Evolutionary conservation across 148 eudicot genomes (phyloP).

Genomic region (Rheum nobile): DNA sequence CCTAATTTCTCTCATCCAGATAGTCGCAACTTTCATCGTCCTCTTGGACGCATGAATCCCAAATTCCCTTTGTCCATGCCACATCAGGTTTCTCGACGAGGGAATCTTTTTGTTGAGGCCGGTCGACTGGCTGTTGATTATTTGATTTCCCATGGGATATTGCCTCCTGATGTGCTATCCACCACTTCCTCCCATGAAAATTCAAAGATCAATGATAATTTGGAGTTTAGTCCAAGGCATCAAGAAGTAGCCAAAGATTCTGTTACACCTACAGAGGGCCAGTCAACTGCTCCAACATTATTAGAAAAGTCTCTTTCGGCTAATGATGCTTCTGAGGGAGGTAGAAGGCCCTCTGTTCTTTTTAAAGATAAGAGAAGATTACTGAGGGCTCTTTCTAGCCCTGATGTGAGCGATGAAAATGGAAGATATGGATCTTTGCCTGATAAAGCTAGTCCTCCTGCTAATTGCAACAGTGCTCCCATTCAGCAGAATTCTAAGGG

Average conservation of each 20-base stretch:
- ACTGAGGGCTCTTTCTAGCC: constrained; percentile 28
- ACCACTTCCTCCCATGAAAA: constrained; percentile 17
- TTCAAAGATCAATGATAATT: constrained; percentile 29
- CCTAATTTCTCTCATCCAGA: not conserved
- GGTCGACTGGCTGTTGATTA: constrained; percentile 82
- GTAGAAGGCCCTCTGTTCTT: constrained; percentile 27
- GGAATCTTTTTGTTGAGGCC: constrained; percentile 79
- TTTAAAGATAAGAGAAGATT: constrained; percentile 42
- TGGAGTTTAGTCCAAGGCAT: constrained; percentile 19
- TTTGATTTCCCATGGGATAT: constrained; percentile 61
- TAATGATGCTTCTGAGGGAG: constrained; percentile 24
- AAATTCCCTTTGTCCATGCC: not conserved
- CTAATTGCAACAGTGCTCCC: constrained; percentile 21
- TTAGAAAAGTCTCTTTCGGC: constrained; percentile 26
- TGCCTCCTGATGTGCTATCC: constrained; percentile 51
- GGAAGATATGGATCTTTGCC: constrained; percentile 41
- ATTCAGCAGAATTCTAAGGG: constrained; percentile 17
- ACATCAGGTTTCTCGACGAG: constrained; percentile 19
- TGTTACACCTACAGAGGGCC: constrained; percentile 19
- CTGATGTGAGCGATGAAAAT: constrained; percentile 38
- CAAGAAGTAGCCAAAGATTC: constrained; percentile 22
- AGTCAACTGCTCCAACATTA: constrained; percentile 23
- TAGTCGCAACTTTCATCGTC: not conserved
- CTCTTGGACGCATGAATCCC: constrained; percentile 2
- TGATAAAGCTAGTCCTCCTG: constrained; percentile 7